These are phyloP conservation scores for Torulaspora quercuum DNA, from an alignment of 805 yeast genomes.

Conservation along the genomic window DNA sequence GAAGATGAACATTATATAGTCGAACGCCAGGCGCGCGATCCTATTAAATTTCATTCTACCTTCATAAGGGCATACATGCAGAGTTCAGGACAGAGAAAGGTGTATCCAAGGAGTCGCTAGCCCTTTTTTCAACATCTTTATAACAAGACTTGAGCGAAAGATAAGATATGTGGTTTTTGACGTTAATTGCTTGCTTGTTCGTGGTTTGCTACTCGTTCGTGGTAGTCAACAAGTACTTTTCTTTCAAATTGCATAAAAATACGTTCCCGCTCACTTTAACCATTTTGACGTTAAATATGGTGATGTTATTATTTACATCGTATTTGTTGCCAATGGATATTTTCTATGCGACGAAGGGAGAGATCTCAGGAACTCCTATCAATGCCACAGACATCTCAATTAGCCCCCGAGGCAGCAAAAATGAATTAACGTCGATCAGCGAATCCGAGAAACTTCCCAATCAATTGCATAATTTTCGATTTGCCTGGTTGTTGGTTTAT, in stretches of 20 bases:
- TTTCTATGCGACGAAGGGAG: slow-evolving; percentile 17
- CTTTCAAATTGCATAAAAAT: slow-evolving; percentile 31
- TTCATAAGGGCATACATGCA: no score
- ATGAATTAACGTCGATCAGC: neutral
- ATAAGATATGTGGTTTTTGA: slow-evolving; percentile 14
- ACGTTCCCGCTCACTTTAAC: slow-evolving; percentile 25
- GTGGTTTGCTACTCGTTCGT: slow-evolving; percentile 17
- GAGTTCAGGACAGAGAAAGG: no score
- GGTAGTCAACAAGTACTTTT: slow-evolving; percentile 29
- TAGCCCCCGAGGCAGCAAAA: neutral
- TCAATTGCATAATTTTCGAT: slow-evolving; percentile 15
- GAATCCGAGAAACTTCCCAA: neutral
- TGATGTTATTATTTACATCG: slow-evolving; percentile 28
- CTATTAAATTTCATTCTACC: no score
- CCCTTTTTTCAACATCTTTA: no score
- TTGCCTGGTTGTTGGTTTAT: slow-evolving; percentile 30
- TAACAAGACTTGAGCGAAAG: no score
- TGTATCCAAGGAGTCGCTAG: no score
- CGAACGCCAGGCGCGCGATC: no score
- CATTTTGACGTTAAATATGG: slow-evolving; percentile 27
- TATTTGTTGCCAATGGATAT: slow-evolving; percentile 33
- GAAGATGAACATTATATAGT: no score
- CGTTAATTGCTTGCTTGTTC: slow-evolving; percentile 6
- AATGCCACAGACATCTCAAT: slow-evolving; percentile 2
- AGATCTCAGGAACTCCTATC: slow-evolving; percentile 1